Evolutionary conservation across 805 yeast genomes (phyloP), one percentile per base, ranked within the genome.

Genomic region (Saccharomycopsis sp.): DNA sequence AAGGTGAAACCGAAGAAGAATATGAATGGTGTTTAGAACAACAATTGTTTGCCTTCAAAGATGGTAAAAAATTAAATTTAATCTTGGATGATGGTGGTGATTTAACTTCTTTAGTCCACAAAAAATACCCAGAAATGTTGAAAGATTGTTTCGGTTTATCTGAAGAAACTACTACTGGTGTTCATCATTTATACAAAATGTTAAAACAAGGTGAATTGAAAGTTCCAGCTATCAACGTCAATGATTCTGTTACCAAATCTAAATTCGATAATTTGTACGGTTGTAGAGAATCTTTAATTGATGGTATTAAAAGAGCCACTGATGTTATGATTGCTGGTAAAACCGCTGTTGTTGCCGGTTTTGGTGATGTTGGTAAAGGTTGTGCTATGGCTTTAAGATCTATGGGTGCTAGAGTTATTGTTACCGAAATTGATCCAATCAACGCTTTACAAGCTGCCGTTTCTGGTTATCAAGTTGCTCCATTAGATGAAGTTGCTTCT

Each of bases 101-200:
- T 66, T 79, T 89, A 66, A 89, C 98, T 64, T 70, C 95, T 15
- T 76, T 89, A 50, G 97, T 92, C 51, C 97, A 92, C 74, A 87
- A 85, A 67, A 86, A 88, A 70, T 79, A 89, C 83, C 97, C 97
- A 63, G 96, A 89, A 71, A 80, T 85, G 88, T 76, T 89, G 67
- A 76, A 81, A 53, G 95, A 66, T 66, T 92, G 97, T 75, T 87
- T 53, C 74, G 98, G 98, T 71, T 67, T 89, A 52, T 83, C 95
- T 53, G 98, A 89, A 77, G 98, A 89, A 77, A 89, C 98, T 70
- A 89, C 98, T 64, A 89, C 98, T 53, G 98, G 98, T 83, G 97
- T 89, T 58, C 97, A 92, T 77, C 95, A 92, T 72, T 76, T 89
- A 60, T 92, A 89, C 88, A 83, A 80, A 76, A 82, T 87, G 95